Base-by-base conservation (phyloP, 768 basidiomycete genomes). In the Kwoniella bestiolae region DNA sequence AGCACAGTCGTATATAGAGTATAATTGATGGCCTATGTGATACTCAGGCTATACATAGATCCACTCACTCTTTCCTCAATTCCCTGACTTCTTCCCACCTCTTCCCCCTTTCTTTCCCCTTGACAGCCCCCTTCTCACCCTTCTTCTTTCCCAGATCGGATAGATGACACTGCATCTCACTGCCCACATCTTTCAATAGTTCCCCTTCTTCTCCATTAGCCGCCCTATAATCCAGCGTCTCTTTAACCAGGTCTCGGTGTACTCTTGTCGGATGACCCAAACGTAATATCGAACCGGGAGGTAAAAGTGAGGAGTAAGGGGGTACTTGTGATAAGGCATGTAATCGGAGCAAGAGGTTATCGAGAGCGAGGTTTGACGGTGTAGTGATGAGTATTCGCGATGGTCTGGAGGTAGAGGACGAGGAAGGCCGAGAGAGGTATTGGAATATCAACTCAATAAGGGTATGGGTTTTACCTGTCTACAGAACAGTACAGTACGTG, bases 251-350 rank as follows among this genome's bases (percentile, higher is more conserved):
- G 18, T 76, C 71, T 29, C 88, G 84, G 84, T 96, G 90, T 0
- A 98, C 89, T 26, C 96, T 86, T 0, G 96, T 95, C 0, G 96
- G 96, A 80, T 99, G 96, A 0, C 96, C 96, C 12, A 99, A 85
- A n/a, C 96, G 86, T 0, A 94, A 93, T 89, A 86, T 75, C 47
- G 79, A 57, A 69, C 75, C 55, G 26, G 73, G 64, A 64, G 83
- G 78, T 21, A 82, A 71, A n/a, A 80, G 49, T 0, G 75, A 66
- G 0, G 81, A 66, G 52, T 70, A 74, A 9, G 68, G 66, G 0
- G 63, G 56, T 9, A n/a, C 14, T 21, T 53, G 55, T 5, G 60
- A 50, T 5, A 78, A 58, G 16, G 65, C 45, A 60, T 75, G 71
- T 9, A 99, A 84, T 21, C 96, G 86, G 71, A 94, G 90, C 12